Evolutionary conservation across 2,329 filamentous ascomycete genomes (phyloP), one percentile per base, ranked within the genome.

Genomic region (Talaromyces sp.): DNA sequence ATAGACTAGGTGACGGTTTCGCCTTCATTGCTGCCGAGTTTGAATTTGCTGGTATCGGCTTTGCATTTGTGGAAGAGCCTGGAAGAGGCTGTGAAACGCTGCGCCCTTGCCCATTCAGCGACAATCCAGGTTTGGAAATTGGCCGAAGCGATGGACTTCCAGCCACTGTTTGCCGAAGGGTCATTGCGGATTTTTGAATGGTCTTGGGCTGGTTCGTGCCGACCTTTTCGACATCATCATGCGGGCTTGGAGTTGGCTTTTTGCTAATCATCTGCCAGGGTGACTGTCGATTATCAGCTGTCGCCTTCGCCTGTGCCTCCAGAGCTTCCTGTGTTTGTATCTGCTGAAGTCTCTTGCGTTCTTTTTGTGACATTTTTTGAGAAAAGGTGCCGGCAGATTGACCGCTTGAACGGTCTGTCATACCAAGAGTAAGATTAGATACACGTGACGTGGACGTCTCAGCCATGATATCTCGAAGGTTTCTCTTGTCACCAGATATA

Each of bases 361-460:
- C 93, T 71, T 95, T 96, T 69, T 98, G 95, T 0, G 93, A 96
- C 67, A 96, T 77, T 72, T 91, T 96, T 0, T 79, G 76, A 40
- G 79, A 73, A 28, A 78, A 71, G 69, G 70, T 69, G 69, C 75
- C 60, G 67, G 70, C 42, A 69, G 67, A 46, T 73, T 75, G 68
- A 66, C 67, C 76, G 63, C 79, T 77, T 23, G 78, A 76, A 58
- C 80, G 76, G 25, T 74, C 75, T 6, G 80, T 80, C 58, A 86
- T 76, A 0, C 78, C 83, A 35, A 84, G 68, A 1, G 82, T 83
- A 21, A 86, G 68, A 60, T 81, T 83, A 1, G 84, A 86, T 1
- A 81, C 77, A 44, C 79, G 78, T 25, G 72, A 77, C 28, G 74
- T 72, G 0, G 84, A 82, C 1, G 84, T 77, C 70, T 89, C 86